A percentile compares a stretch with the other conserved stretches of the same genome.
phyloP scores from a whole-genome alignment of 306 rosid species.

The Quillaja saponaria region DNA sequence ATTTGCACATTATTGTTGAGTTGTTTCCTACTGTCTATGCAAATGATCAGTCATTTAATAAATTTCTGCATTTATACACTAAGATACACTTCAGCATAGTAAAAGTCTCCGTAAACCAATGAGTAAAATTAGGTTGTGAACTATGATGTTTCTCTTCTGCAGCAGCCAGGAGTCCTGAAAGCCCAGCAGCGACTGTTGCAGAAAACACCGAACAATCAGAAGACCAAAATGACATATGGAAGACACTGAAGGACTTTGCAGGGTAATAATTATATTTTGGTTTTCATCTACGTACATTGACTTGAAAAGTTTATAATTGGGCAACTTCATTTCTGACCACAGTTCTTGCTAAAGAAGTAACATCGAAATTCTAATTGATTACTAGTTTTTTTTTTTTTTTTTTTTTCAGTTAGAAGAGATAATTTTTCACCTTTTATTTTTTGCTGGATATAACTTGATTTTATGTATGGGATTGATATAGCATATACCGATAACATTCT shows the following conservation, averaged over 20 bases:
- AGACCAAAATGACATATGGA: constrained; percentile 66
- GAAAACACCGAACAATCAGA: constrained; percentile 51
- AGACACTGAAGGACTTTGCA: constrained; percentile 64
- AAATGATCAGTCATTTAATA: constrained; percentile 1
- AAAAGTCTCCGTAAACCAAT: constrained; percentile 12
- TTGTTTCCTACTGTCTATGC: constrained; percentile 1
- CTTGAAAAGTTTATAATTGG: constrained; percentile 10
- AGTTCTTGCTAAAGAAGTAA: background rate
- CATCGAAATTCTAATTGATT: background rate
- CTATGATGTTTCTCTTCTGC: constrained; percentile 38
- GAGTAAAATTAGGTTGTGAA: constrained; percentile 27
- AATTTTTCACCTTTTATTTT: too few species aligned
- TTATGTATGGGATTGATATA: too few species aligned
- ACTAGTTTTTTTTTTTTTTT: background rate
- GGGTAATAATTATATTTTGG: constrained; percentile 48
- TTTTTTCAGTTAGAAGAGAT: background rate
- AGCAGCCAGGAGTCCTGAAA: constrained; percentile 57
- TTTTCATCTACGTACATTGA: constrained; percentile 1
- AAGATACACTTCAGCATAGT: constrained; percentile 8
- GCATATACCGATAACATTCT: too few species aligned
- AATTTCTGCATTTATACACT: constrained; percentile 16
- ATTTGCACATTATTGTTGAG: constrained; percentile 14
- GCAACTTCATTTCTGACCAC: constrained; percentile 4
- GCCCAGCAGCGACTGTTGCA: constrained; percentile 43
- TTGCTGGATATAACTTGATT: too few species aligned